Percentiles rank a stretch among this genome's conserved stretches.
Conservation (phyloP, 139 green algal genomes). For the Chlorella sp. region DNA sequence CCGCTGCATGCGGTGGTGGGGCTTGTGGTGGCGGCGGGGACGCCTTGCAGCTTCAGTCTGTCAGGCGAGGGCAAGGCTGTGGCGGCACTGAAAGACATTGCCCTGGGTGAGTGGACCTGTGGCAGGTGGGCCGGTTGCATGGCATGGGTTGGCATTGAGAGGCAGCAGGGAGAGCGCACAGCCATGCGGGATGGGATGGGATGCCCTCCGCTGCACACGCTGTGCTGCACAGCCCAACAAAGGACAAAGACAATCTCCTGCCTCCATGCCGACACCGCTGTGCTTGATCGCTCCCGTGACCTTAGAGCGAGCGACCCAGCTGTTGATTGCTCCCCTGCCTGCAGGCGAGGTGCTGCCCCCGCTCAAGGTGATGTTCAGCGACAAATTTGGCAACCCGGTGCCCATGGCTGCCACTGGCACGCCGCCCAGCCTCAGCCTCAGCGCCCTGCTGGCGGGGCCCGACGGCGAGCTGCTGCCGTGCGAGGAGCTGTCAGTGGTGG, state of each 20-base stretch:
- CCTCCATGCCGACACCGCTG: background rate
- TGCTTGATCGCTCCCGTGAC: too few relatives aligned
- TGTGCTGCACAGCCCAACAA: too few relatives aligned
- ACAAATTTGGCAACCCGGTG: constrained; percentile 63
- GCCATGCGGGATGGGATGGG: too few relatives aligned
- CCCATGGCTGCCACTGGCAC: background rate
- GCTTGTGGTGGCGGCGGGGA: constrained; percentile 56
- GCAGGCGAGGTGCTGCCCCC: constrained; percentile 63
- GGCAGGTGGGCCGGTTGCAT: background rate
- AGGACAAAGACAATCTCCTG: too few relatives aligned
- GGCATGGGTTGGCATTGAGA: background rate
- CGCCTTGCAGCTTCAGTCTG: constrained; percentile 51
- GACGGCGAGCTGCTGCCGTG: constrained; percentile 35
- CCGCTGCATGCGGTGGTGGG: constrained; percentile 20
- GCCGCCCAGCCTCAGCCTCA: constrained; percentile 1
- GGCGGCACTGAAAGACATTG: constrained; percentile 45
- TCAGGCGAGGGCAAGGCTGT: constrained; percentile 59
- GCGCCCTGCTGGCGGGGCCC: background rate
- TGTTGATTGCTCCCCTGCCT: background rate
- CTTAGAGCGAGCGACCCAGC: too few relatives aligned
- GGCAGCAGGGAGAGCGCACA: too few relatives aligned
- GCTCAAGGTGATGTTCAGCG: constrained; percentile 58
- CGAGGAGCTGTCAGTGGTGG: constrained; percentile 30
- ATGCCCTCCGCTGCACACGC: too few relatives aligned
- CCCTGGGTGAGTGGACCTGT: constrained; percentile 52